Conservation (phyloP, 2,329 filamentous ascomycete species). For the Neonectria neomacrospora region DNA sequence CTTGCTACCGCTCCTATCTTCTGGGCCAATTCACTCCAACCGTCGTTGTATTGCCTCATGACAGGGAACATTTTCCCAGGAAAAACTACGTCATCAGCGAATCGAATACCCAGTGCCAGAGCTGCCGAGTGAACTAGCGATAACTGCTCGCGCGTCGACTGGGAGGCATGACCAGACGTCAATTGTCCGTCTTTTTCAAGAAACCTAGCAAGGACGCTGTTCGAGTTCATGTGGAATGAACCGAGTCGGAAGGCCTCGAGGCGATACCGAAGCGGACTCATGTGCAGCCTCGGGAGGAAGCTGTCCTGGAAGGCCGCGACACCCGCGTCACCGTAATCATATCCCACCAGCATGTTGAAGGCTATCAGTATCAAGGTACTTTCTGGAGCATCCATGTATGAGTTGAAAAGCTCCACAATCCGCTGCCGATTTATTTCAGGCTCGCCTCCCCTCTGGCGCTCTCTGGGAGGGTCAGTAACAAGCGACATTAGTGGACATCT, state of each 20-base stretch:
- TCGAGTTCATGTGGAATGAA: slow-evolving; percentile 17
- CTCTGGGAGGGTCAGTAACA: neutral
- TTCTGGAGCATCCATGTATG: slow-evolving; percentile 36
- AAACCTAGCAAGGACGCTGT: neutral
- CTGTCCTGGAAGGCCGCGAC: slow-evolving; percentile 21
- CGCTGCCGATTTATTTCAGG: slow-evolving; percentile 8
- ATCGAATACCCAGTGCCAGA: slow-evolving; percentile 34
- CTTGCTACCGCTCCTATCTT: slow-evolving; percentile 7
- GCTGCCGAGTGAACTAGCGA: slow-evolving; percentile 44
- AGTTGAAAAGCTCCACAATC: slow-evolving; percentile 34
- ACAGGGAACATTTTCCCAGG: neutral
- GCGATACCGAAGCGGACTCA: slow-evolving; percentile 20
- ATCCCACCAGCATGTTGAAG: slow-evolving; percentile 29
- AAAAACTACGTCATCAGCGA: slow-evolving; percentile 26
- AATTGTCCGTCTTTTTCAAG: slow-evolving; percentile 15
- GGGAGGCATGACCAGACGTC: slow-evolving; percentile 6
- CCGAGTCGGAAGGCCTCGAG: slow-evolving; percentile 41
- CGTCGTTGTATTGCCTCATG: neutral
- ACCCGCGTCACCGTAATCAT: slow-evolving; percentile 18
- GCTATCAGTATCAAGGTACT: slow-evolving; percentile 21
- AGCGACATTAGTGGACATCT: slow-evolving; percentile 15
- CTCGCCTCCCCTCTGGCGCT: neutral
- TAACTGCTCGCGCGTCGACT: slow-evolving; percentile 28
- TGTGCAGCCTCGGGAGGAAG: slow-evolving; percentile 36
- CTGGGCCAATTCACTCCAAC: slow-evolving; percentile 22